Conservation (phyloP, 768 basidiomycete species). For the Boletus sp. region DNA sequence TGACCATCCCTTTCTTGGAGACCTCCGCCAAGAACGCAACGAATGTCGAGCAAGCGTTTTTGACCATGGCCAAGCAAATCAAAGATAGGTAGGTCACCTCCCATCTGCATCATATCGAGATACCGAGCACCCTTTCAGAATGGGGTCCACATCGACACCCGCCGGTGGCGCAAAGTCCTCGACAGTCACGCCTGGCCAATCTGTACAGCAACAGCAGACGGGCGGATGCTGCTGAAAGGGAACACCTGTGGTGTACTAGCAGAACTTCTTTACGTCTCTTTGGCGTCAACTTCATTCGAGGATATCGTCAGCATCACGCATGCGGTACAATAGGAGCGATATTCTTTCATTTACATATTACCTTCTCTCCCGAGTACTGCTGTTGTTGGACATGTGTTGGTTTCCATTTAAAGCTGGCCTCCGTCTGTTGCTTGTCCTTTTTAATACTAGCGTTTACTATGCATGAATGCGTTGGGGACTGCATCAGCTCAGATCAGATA, state of each 20-base stretch:
- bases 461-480: background rate
- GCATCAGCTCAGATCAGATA: background rate
- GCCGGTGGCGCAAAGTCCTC: slow-evolving; percentile 77
- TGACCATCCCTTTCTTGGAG: slow-evolving; percentile 93
- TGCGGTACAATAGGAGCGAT: slow-evolving; percentile 33
- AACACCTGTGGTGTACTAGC: slow-evolving; percentile 17
- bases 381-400: slow-evolving; percentile 28
- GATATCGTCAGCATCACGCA: slow-evolving; percentile 28
- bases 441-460: slow-evolving; percentile 19
- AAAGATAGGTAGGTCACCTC: slow-evolving; percentile 69
- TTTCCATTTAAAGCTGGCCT: slow-evolving; percentile 27
- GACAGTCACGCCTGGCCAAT: slow-evolving; percentile 82
- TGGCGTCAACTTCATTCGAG: slow-evolving; percentile 17
- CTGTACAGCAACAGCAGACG: slow-evolving; percentile 70
- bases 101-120: background rate
- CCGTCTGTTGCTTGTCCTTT: slow-evolving; percentile 23
- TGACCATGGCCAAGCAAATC: slow-evolving; percentile 97
- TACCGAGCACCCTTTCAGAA: slow-evolving; percentile 42
- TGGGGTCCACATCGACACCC: slow-evolving; percentile 80
- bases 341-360: slow-evolving; percentile 34
- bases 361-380: slow-evolving; percentile 29
- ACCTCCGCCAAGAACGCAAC: slow-evolving; percentile 99
- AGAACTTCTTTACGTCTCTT: slow-evolving; percentile 14
- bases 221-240: slow-evolving; percentile 74
- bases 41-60: slow-evolving; percentile 98